Percentiles rank a stretch among this genome's conserved stretches.
phyloP scores from a whole-genome alignment of 345 rosid species.

The Raphanus sativus region DNA sequence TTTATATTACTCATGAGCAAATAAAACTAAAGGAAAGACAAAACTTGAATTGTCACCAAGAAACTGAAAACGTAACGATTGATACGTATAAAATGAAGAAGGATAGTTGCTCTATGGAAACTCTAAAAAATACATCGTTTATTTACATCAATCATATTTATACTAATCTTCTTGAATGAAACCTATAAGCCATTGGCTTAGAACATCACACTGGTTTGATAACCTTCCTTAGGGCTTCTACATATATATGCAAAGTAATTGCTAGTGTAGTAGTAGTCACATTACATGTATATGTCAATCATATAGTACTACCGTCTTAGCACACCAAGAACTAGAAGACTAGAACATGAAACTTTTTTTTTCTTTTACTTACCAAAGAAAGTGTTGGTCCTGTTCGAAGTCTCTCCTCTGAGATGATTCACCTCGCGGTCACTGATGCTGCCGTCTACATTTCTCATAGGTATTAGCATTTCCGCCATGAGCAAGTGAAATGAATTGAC shows the following conservation, averaged over 20 bases:
- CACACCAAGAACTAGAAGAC: constrained; percentile 5
- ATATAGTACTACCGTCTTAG: constrained; percentile 1
- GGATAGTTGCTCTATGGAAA: background rate
- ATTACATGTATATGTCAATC: constrained; percentile 8
- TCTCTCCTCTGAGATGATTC: constrained; percentile 42
- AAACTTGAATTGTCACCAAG: background rate
- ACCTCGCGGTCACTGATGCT: constrained; percentile 14
- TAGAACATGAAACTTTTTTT: background rate
- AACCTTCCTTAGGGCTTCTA: background rate
- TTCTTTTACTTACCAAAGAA: constrained; percentile 25
- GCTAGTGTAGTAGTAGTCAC: background rate
- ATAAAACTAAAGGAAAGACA: background rate
- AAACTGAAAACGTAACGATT: background rate
- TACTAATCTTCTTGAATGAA: background rate
- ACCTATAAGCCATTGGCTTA: background rate
- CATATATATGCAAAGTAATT: background rate
- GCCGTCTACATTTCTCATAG: constrained; percentile 45
- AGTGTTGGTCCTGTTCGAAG: constrained; percentile 37
- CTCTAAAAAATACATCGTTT: background rate
- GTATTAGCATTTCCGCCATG: constrained; percentile 51
- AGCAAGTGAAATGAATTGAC: constrained; percentile 60
- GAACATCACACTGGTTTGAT: background rate
- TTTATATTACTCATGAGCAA: background rate
- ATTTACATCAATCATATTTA: background rate
- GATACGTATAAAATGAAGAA: background rate